Base-by-base conservation (phyloP, 1,284 basidiomycete genomes). In the Pterulicium gracile region DNA sequence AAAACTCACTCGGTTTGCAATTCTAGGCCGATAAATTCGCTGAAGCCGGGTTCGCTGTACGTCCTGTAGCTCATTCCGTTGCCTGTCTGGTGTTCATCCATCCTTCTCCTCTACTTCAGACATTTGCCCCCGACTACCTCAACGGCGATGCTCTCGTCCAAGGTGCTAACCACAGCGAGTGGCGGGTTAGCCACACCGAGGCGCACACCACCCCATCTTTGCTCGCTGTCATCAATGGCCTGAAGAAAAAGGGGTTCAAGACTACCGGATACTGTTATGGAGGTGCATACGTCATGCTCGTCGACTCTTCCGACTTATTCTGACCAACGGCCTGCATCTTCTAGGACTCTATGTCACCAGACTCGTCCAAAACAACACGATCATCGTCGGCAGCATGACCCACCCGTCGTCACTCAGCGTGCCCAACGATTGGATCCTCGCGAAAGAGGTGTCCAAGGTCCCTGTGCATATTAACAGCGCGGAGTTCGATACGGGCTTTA, bases 321-420 rank as follows among this genome's bases (percentile, higher is more conserved):
- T n/a, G n/a, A n/a, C n/a, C n/a, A 12, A 13, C 15, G 20, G 13
- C 17, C 4, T 19, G 23, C 24, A 34, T 14, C 3, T 17, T 3
- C 52, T 18, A 53, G 52, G 44, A 4, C 57, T 62, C 39, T 61
- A 63, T 45, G 55, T 58, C 24, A 55, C 60, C 10, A 58, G 62
- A 23, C 58, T 61, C 22, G 56, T 58, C 18, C 52, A 63, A 43
- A 58, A 65, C 47, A 47, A 51, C 23, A 14, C 46, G n/a, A 50
- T 58, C 49, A 41, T 52, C 23, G 61, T 56, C 22, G 61, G 54
- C 10, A 54, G 64, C 23, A 56, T 62, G 47, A 44, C 61, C 32
- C 68, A 70, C 53, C 67, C 68, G 0, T 61, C 62, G 12, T 51
- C 61, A 3, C 61, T 70, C 54, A 44, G 62, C 15, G 46, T 60